Percentiles rank a stretch among this genome's conserved stretches.
Evolutionary conservation across 352 stramenopile species (phyloP).

Genomic region (Pythium inflatum): DNA sequence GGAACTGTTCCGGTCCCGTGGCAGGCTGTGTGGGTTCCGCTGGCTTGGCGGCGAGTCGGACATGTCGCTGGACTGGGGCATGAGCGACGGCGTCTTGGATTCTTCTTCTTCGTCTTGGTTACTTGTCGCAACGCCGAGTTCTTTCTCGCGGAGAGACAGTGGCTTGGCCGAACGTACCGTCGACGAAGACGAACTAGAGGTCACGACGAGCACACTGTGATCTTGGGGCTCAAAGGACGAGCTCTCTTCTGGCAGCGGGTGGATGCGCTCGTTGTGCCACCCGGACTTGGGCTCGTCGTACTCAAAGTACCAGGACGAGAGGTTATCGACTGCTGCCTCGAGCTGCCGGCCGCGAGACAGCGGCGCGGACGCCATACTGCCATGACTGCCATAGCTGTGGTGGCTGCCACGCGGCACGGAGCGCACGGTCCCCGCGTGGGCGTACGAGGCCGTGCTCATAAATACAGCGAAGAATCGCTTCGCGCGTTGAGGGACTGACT

Average conservation of each 20-base stretch:
- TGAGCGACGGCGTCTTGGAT: constrained; percentile 15
- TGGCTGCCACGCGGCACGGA: too few species aligned
- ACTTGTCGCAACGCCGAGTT: constrained; percentile 4
- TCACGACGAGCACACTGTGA: neutral
- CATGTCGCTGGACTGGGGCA: constrained; percentile 10
- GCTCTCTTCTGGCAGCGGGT: constrained; percentile 28
- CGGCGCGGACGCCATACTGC: constrained; percentile 1
- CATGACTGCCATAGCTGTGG: too few species aligned
- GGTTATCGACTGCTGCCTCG: constrained; percentile 66
- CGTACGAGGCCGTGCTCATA: constrained; percentile 22
- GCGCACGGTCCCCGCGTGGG: constrained; percentile 16
- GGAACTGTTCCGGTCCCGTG: constrained; percentile 14
- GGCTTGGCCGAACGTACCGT: neutral
- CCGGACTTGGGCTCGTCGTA: constrained; percentile 33
- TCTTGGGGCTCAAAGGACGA: constrained; percentile 4
- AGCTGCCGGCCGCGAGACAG: constrained; percentile 63
- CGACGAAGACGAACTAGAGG: neutral
- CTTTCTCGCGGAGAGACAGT: constrained; percentile 2
- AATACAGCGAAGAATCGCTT: constrained; percentile 11
- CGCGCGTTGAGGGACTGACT: constrained; percentile 26
- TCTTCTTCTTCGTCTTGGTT: constrained; percentile 32
- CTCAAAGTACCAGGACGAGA: constrained; percentile 73
- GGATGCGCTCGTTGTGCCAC: constrained; percentile 31
- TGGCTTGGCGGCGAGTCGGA: neutral
- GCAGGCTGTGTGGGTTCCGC: neutral